phyloP scores from a whole-genome alignment of 129 eudicot genomes.

The Escallonia rubra region DNA sequence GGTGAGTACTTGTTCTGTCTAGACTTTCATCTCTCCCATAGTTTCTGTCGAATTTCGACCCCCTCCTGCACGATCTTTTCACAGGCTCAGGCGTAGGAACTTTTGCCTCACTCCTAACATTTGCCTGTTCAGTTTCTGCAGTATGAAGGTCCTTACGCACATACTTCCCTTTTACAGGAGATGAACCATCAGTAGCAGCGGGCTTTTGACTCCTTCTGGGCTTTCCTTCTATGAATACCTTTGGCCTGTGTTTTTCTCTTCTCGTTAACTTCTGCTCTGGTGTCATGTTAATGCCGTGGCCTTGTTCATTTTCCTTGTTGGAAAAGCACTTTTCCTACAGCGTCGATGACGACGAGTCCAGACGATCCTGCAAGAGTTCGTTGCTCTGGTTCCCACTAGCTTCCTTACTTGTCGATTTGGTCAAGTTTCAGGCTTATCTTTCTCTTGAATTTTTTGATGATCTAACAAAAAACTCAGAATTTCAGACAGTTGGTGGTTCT shows the following conservation, averaged over 20 bases:
- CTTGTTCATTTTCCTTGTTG: constrained; percentile 23
- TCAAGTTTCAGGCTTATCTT: constrained; percentile 16
- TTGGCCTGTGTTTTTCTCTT: constrained; percentile 78
- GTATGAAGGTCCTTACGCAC: too few relatives aligned
- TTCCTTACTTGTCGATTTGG: constrained; percentile 15
- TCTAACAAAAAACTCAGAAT: constrained; percentile 12
- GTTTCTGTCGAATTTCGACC: too few relatives aligned
- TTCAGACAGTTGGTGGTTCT: constrained; percentile 25
- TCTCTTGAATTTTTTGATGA: constrained; percentile 25
- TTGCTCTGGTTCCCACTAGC: constrained; percentile 19
- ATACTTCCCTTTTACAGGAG: too few relatives aligned
- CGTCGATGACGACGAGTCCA: constrained; percentile 42
- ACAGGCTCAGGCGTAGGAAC: too few relatives aligned
- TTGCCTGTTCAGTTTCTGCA: too few relatives aligned
- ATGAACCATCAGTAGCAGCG: constrained; percentile 6
- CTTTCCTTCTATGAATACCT: constrained; percentile 80
- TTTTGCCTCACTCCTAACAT: too few relatives aligned
- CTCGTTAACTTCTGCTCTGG: constrained; percentile 63
- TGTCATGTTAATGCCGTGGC: constrained; percentile 76
- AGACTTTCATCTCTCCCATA: too few relatives aligned
- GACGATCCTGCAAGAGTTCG: constrained; percentile 25
- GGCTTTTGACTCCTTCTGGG: constrained; percentile 54
- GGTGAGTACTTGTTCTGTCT: too few relatives aligned
- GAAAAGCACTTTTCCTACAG: constrained; percentile 23
- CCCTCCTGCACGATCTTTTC: too few relatives aligned